Percentiles rank a stretch among this genome's conserved stretches.
Evolutionary conservation across 2,329 filamentous ascomycete genomes (phyloP).

Genomic region (Neonectria neomacrospora): DNA sequence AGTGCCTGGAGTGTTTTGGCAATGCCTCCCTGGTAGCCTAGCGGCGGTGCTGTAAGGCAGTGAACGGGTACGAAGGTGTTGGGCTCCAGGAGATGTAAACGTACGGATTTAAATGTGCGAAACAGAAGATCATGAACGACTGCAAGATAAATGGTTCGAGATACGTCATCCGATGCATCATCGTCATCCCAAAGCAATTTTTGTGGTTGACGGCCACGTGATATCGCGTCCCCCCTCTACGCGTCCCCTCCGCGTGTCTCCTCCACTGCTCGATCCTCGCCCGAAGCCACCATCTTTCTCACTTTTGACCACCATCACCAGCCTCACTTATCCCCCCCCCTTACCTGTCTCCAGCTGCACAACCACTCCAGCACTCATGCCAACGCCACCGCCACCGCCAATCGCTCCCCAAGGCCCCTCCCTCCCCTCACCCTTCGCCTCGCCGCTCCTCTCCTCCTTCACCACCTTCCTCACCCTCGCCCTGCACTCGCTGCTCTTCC

Average conservation of each 20-base stretch:
- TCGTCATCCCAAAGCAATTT: background rate
- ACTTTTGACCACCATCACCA: slow-evolving; percentile 5
- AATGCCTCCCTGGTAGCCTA: slow-evolving; percentile 1
- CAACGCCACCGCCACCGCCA: background rate
- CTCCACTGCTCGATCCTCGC: background rate
- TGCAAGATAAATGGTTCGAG: background rate
- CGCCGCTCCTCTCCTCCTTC: slow-evolving; percentile 73
- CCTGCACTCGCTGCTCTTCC: slow-evolving; percentile 87
- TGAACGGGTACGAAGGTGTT: background rate
- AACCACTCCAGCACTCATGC: background rate
- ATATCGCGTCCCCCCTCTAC: slow-evolving; percentile 42
- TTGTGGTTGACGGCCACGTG: slow-evolving; percentile 30
- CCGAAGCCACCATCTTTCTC: slow-evolving; percentile 12
- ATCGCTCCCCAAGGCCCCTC: slow-evolving; percentile 22
- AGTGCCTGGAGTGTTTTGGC: slow-evolving; percentile 16
- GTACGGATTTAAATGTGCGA: background rate
- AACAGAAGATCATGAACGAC: background rate
- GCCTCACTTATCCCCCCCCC: background rate
- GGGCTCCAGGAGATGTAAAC: background rate
- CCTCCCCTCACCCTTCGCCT: slow-evolving; percentile 51
- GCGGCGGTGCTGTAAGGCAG: background rate
- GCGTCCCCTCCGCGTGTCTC: slow-evolving; percentile 29
- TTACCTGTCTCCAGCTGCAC: slow-evolving; percentile 13
- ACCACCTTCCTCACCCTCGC: slow-evolving; percentile 83
- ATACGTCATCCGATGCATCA: slow-evolving; percentile 17